Base-by-base conservation (phyloP, 2,329 filamentous ascomycete species). In the Onygenales sp. region DNA sequence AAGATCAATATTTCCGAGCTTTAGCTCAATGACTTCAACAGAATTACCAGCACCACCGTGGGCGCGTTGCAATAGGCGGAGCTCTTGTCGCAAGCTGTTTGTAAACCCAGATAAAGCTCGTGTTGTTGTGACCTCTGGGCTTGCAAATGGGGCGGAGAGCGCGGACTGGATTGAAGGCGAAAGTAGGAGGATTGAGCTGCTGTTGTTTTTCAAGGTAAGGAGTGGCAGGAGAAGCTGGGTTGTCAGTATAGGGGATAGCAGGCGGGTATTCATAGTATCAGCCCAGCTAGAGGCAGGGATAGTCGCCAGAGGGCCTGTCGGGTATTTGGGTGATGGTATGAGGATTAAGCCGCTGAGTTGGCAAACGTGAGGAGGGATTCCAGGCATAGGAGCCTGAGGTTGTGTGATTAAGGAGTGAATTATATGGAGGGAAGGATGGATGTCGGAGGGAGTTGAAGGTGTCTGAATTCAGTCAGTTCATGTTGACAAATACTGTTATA, bases 1-100 rank as follows among this genome's bases (percentile, higher is more conserved):
- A 62, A 92, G 84, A 70, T 97, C 92, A 66, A 98, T 89, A 21
- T 88, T 91, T 54, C 93, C 93, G 1, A 97, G 83, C 70, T 92
- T 89, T 67, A 98, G 79, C 65, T 96, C 89, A 1, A 87, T 86
- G 17, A 96, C 87, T 40, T 86, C 81, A 51, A 96, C 66, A 52
- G 70, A 69, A 14, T 58, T 86, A 51, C 42, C 42, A 32, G 42
- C 36, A 34, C 43, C 42, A 17, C 52, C 52, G 42, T 55, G 42
- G 5, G 51, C 48, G 44, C 79, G 59, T 52, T 68, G 80, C 37
- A 93, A 77, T 3, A 88, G 83, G 3, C 80, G 77, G 42, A 96
- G 79, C 74, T 97, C 93, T 52, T 84, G 83, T 11, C 86, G 80
- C 9, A 97, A 77, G 0, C 89, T 87, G 49, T 86, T 81, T 32